phyloP scores from a whole-genome alignment of 2,329 filamentous ascomycete genomes.

The Aspergillus glaucus region DNA sequence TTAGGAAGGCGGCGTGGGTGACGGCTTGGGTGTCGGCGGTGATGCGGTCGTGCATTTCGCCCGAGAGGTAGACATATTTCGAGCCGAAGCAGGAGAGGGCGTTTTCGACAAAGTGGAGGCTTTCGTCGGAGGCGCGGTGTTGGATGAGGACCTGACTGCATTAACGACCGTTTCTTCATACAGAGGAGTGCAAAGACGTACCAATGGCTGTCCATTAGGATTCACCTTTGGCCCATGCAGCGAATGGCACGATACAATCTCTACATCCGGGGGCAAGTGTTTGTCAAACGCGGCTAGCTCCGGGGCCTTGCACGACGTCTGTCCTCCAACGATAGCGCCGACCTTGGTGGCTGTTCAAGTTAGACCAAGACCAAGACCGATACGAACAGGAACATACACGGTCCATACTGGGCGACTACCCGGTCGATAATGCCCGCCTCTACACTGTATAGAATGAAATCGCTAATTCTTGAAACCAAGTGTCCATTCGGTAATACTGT shows the following conservation, averaged over 20 bases:
- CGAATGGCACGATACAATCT: conserved; percentile 94
- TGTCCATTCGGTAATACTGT: conserved; percentile 91
- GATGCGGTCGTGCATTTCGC: conserved; percentile 86
- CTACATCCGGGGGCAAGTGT: conserved; percentile 78
- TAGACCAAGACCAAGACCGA: conserved; percentile 1
- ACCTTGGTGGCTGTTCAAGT: conserved; percentile 72
- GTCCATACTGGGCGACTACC: conserved; percentile 82
- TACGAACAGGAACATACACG: conserved; percentile 60
- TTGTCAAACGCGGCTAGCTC: conserved; percentile 91
- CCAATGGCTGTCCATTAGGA: conserved; percentile 80
- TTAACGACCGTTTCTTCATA: background rate
- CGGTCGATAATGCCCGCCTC: conserved; percentile 85
- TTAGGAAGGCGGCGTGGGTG: conserved; percentile 92
- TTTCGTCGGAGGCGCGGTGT: conserved; percentile 74
- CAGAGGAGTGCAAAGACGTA: conserved; percentile 32
- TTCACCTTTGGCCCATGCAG: conserved; percentile 90
- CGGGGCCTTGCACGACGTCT: conserved; percentile 96
- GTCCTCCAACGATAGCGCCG: conserved; percentile 90
- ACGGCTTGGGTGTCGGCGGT: conserved; percentile 98
- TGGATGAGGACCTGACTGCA: conserved; percentile 69
- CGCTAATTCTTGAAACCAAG: conserved; percentile 89
- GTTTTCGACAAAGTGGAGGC: conserved; percentile 69
- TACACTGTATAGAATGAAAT: conserved; percentile 98
- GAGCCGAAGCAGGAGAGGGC: conserved; percentile 79
- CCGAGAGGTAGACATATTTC: conserved; percentile 80